A percentile compares a stretch with the other conserved stretches of the same genome.
These are phyloP conservation scores for Bullera alba DNA, from an alignment of 768 basidiomycete genomes.

Conservation along the genomic window DNA sequence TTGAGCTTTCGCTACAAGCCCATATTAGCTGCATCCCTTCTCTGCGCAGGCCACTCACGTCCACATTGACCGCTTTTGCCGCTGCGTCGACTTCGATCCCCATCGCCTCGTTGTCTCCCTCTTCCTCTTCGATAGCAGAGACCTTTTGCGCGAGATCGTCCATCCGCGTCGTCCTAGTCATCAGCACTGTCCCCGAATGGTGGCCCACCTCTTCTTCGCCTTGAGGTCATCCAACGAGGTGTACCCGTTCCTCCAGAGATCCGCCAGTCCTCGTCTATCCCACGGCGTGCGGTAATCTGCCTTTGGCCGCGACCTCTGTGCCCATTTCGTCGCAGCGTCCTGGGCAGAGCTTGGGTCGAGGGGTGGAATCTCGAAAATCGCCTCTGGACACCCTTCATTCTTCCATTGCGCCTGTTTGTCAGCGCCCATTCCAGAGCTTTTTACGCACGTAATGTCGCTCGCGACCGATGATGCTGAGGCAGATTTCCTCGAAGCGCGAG, in stretches of 20 bases:
- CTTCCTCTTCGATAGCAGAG: conserved; percentile 18
- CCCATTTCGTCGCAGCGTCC: conserved; percentile 22
- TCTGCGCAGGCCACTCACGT: not conserved
- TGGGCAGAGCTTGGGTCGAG: conserved; percentile 10
- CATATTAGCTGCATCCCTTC: not conserved
- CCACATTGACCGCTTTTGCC: not conserved
- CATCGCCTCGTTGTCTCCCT: conserved; percentile 35
- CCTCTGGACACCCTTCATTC: conserved; percentile 35
- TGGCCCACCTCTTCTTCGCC: conserved; percentile 25
- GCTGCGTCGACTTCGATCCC: conserved; percentile 14
- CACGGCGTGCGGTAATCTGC: conserved; percentile 21
- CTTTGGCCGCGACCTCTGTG: conserved; percentile 18
- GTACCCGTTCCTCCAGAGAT: conserved; percentile 31
- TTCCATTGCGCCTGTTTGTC: conserved; percentile 38
- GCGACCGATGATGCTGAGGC: conserved; percentile 28
- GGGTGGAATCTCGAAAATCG: conserved; percentile 31
- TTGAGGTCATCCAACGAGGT: conserved; percentile 31
- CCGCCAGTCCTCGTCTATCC: conserved; percentile 24
- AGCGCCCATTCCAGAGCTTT: not conserved
- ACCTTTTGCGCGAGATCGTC: conserved; percentile 24
- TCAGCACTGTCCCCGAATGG: not conserved
- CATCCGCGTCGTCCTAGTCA: conserved; percentile 11
- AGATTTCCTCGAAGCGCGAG: conserved; percentile 28
- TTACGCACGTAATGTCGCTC: conserved; percentile 33
- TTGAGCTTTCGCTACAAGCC: not conserved